Conservation (phyloP, 106 monocot species). For the Agapanthus africanus region DNA sequence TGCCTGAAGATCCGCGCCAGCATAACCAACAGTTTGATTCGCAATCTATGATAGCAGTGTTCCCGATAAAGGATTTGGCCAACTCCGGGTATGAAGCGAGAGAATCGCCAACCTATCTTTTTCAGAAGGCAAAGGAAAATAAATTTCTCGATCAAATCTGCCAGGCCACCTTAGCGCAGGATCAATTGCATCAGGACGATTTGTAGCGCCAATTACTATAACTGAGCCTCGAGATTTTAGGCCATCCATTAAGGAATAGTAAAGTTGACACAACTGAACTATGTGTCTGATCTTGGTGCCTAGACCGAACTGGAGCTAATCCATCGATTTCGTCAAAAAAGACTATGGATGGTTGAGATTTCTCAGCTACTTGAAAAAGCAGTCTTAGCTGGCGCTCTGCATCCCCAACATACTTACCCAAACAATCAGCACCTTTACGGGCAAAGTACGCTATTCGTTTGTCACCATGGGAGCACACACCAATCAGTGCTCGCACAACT, state of each 20-base stretch:
- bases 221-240: constrained; percentile 88
- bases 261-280: constrained; percentile 95
- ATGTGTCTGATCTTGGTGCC: constrained; percentile 88
- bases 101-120: constrained; percentile 88
- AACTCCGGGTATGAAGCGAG: constrained; percentile 76
- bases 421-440: constrained; percentile 96
- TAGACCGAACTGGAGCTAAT: constrained; percentile 73
- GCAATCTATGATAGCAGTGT: constrained; percentile 65
- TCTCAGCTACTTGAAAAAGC: constrained; percentile 95
- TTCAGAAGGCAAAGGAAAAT: constrained; percentile 76
- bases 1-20: constrained; percentile 88
- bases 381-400: constrained; percentile 89
- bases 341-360: constrained; percentile 83
- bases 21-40: constrained; percentile 84
- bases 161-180: constrained; percentile 88
- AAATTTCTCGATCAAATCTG: constrained; percentile 94
- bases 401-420: constrained; percentile 98
- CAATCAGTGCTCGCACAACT: constrained; percentile 82
- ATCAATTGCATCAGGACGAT: constrained; percentile 88
- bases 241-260: constrained; percentile 88
- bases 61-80: constrained; percentile 74
- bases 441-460: constrained; percentile 88
- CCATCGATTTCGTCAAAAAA: constrained; percentile 99
- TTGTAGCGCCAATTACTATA: constrained; percentile 92
- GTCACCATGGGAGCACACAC: constrained; percentile 75